Evolutionary conservation across 164 flowering plant species (phyloP), one percentile per base, ranked within the genome.

Genomic region (Piper betle): DNA sequence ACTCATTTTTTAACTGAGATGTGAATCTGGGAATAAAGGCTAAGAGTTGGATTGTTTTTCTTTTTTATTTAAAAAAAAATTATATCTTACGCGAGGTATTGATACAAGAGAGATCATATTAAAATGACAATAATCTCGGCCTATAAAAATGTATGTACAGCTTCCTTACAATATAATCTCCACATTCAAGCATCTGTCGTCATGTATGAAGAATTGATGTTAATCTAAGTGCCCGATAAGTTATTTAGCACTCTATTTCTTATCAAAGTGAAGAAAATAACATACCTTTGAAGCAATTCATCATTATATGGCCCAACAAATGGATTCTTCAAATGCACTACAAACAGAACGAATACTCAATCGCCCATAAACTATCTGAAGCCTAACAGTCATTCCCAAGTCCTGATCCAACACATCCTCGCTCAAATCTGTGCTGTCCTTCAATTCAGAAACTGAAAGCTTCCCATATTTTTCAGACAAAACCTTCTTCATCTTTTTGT

Each of bases 251-350:
- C 33, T 25, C 33, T 2, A 25, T 25, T 25, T 25, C 33, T 25
- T 25, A 25, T 25, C 33, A 25, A 25, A 15, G 57, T 19, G 38
- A 37, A 55, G 37, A 37, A 19, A 4, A 19, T 19, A 11, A 37
- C 39, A 55, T 65, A 93, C 97, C 88, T 84, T 53, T 86, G 84
- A 74, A 93, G 91, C 77, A 93, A 74, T 61, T 93, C 97, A 61
- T 83, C 74, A 63, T 81, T 80, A 69, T 82, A 89, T 39, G 84
- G 61, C 50, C 92, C 94, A 18, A 87, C 86, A 71, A 90, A 93
- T 82, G 4, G 97, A 90, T 53, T 93, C 96, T 72, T 90, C 91
- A 79, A 90, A 90, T 62, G 99, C 94, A 74, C 71, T 88, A 19
- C 96, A 84, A 0, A 93, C 92, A 39, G 99, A 93, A 9, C 80